Percentiles rank a stretch among this genome's conserved stretches.
Evolutionary conservation across 352 stramenopile genomes (phyloP).

Genomic region (Lagenidium sp.): DNA sequence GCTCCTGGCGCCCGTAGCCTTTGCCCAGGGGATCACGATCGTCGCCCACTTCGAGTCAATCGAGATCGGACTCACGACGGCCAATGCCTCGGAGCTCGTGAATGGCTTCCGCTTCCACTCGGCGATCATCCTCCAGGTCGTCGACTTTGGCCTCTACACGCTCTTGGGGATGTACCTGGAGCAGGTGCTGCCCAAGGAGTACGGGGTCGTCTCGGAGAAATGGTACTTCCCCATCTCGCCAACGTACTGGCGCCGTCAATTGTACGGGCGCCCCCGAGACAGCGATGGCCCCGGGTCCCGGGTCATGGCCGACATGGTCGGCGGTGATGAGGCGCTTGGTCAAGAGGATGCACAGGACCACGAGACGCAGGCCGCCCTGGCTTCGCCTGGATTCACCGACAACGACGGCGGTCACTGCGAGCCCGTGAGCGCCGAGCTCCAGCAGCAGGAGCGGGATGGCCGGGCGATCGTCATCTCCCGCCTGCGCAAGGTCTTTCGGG

Average conservation of each 20-base stretch:
- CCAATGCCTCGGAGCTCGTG: constrained; percentile 27
- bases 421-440: constrained; percentile 21
- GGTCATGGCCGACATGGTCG: background rate
- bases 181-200: constrained; percentile 90
- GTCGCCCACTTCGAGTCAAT: constrained; percentile 51
- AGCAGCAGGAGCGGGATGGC: constrained; percentile 38
- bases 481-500: constrained; percentile 73
- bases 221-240: constrained; percentile 88
- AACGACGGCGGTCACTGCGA: constrained; percentile 14
- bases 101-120: constrained; percentile 45
- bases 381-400: background rate
- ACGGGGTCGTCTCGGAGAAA: constrained; percentile 71
- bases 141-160: constrained; percentile 86
- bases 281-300: background rate
- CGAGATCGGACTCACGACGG: constrained; percentile 23
- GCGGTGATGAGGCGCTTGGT: constrained; percentile 30
- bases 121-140: constrained; percentile 76
- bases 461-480: constrained; percentile 46
- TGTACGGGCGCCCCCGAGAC: background rate
- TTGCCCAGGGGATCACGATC: constrained; percentile 60
- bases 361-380: constrained; percentile 19
- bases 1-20: constrained; percentile 60
- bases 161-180: constrained; percentile 87
- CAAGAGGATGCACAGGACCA: constrained; percentile 32
- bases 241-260: constrained; percentile 48